Evolutionary conservation across 2,329 filamentous ascomycete genomes (phyloP), one percentile per base, ranked within the genome.

Genomic region (Paraphaeosphaeria sporulosa): DNA sequence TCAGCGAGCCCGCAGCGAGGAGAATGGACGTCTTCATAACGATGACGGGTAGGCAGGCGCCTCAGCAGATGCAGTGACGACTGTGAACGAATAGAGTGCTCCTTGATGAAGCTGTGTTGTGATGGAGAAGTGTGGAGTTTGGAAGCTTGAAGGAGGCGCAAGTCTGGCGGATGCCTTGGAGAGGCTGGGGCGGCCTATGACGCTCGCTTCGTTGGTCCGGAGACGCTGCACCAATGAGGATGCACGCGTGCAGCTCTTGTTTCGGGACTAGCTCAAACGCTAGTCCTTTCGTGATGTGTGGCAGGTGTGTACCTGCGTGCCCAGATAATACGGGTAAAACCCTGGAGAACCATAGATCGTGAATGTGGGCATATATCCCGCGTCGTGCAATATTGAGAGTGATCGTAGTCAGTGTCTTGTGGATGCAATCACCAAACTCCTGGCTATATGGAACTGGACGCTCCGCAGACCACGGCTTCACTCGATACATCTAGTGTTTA

Each of bases 11-110:
- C 82, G 89, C 88, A 78, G 92, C 90, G 79, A 93, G 85, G 77
- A 97, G 81, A 75, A 93, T 84, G 82, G 89, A 84, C 80, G 89
- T 89, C 90, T 96, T 97, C 94, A 97, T 98, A 80, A 62, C 70
- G 71, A 68, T 64, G 59, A 57, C 60, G 34, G 57, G 56, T 49
- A 57, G 64, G 60, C 36, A 60, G 38, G 40, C 40, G 51, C 46
- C 59, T 51, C 13, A 43, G 55, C 60, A 62, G 42, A 47, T 55
- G 58, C 57, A 52, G 50, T 49, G 47, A 51, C 55, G 57, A 59
- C 47, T 59, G 61, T 61, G 60, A 64, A 64, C 63, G 62, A 50
- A 60, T 48, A 57, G 57, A 55, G 61, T n/a, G 54, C 38, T 36
- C 49, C n/a, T 57, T 61, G 59, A 56, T 36, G 40, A 47, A 46